Percentiles rank a stretch among this genome's conserved stretches.
These are phyloP conservation scores for Colletotrichum sp. DNA, from an alignment of 2,329 filamentous ascomycete species.

Conservation along the genomic window DNA sequence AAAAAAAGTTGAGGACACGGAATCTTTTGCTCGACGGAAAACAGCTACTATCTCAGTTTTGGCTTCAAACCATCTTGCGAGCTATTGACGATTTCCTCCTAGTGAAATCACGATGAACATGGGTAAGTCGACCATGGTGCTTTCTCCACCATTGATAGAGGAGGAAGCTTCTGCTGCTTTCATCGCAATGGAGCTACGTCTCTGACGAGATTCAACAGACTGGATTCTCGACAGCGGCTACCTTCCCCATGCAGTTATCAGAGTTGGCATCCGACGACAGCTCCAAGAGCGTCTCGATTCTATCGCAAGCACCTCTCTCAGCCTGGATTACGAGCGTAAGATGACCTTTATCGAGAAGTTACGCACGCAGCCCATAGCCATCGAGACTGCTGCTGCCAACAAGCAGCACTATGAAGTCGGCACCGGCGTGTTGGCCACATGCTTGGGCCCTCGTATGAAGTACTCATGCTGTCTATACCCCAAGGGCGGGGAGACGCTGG, in stretches of 20 bases:
- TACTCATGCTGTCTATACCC: slow-evolving; percentile 73
- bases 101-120: background rate
- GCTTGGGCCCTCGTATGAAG: slow-evolving; percentile 74
- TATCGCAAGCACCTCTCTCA: slow-evolving; percentile 59
- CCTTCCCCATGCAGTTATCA: slow-evolving; percentile 66
- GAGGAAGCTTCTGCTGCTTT: background rate
- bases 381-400: slow-evolving; percentile 69
- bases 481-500: slow-evolving; percentile 65
- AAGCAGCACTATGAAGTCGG: slow-evolving; percentile 77
- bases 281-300: slow-evolving; percentile 62
- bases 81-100: background rate
- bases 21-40: background rate
- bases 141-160: background rate
- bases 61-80: background rate
- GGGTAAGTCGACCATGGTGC: background rate
- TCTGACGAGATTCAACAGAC: slow-evolving; percentile 39
- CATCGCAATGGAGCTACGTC: background rate
- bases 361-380: slow-evolving; percentile 68
- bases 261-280: slow-evolving; percentile 69
- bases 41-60: background rate
- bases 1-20: background rate
- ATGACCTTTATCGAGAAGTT: slow-evolving; percentile 67
- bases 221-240: slow-evolving; percentile 69
- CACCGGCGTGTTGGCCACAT: slow-evolving; percentile 64
- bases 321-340: slow-evolving; percentile 60